These are phyloP conservation scores for Dioszegia crocea DNA, from an alignment of 768 basidiomycete species.

Conservation along the genomic window DNA sequence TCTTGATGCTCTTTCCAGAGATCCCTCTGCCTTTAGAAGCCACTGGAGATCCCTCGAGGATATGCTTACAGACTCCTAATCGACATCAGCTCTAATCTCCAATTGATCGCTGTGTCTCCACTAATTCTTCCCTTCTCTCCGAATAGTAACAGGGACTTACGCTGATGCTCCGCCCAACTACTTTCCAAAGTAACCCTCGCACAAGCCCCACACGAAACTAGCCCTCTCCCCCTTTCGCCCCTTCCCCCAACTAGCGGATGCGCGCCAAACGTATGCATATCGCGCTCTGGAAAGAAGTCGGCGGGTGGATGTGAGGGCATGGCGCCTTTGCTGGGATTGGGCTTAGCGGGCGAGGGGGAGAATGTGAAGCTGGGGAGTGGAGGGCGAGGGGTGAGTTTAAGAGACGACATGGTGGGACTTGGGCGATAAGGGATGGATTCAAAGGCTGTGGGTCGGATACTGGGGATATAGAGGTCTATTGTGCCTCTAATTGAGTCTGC, in stretches of 20 bases:
- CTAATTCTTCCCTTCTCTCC: too few species aligned
- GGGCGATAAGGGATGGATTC: background rate
- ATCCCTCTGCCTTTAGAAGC: slow-evolving; percentile 49
- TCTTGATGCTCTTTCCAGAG: slow-evolving; percentile 55
- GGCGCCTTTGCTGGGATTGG: background rate
- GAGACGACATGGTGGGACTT: slow-evolving; percentile 16
- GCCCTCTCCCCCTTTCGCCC: slow-evolving; percentile 43
- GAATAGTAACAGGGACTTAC: slow-evolving; percentile 53
- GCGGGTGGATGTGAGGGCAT: slow-evolving; percentile 65
- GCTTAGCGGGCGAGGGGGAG: slow-evolving; percentile 18
- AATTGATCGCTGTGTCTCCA: too few species aligned
- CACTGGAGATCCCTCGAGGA: slow-evolving; percentile 34
- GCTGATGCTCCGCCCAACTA: slow-evolving; percentile 68
- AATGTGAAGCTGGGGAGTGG: slow-evolving; percentile 34
- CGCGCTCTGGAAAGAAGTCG: slow-evolving; percentile 74
- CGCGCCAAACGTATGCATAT: slow-evolving; percentile 83
- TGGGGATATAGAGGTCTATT: too few species aligned
- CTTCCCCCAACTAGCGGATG: slow-evolving; percentile 65
- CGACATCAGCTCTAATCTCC: background rate
- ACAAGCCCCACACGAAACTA: slow-evolving; percentile 65
- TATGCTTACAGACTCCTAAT: slow-evolving; percentile 33
- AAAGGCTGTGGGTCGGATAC: too few species aligned
- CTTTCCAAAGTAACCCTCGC: slow-evolving; percentile 73
- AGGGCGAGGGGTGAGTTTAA: slow-evolving; percentile 23
- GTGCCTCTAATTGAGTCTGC: too few species aligned